A percentile compares a stretch with the other conserved stretches of the same genome.
Conservation (phyloP, 2,329 filamentous ascomycete species). For the Epichloe scottii region DNA sequence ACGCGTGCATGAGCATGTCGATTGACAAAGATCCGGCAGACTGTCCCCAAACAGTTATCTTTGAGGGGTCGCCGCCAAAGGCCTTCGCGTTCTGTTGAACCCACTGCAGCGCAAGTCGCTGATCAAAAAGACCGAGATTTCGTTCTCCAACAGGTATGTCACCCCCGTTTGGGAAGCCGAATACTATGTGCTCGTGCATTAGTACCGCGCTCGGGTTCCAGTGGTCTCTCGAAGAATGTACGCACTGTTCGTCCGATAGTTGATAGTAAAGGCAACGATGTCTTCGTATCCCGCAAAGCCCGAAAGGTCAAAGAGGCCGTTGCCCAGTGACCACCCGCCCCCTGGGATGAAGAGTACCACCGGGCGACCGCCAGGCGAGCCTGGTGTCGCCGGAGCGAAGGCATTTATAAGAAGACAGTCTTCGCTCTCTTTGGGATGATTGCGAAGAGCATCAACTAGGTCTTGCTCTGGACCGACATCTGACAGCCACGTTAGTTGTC, state of each 20-base stretch:
- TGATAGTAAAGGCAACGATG: slow-evolving; percentile 14
- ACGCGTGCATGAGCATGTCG: slow-evolving; percentile 14
- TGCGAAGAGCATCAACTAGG: slow-evolving; percentile 10
- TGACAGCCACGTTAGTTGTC: not conserved
- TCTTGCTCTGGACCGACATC: slow-evolving; percentile 11
- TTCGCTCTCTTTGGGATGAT: slow-evolving; percentile 13
- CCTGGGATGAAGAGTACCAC: slow-evolving; percentile 16
- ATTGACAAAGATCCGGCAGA: slow-evolving; percentile 20
- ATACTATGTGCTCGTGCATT: slow-evolving; percentile 8
- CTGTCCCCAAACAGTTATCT: slow-evolving; percentile 17
- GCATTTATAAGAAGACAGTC: slow-evolving; percentile 18
- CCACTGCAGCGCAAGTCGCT: slow-evolving; percentile 16
- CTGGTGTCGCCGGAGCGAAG: slow-evolving; percentile 11
- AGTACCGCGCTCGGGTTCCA: not conserved
- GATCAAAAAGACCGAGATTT: slow-evolving; percentile 17
- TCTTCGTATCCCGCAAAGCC: slow-evolving; percentile 16
- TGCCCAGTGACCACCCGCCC: slow-evolving; percentile 14
- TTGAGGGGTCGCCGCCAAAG: slow-evolving; percentile 15
- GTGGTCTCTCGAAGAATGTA: too few species aligned
- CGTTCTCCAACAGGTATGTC: slow-evolving; percentile 24
- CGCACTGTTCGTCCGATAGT: slow-evolving; percentile 16
- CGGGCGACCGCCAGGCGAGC: slow-evolving; percentile 6
- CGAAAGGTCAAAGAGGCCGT: slow-evolving; percentile 12
- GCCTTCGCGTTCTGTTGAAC: slow-evolving; percentile 14
- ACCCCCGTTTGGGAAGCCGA: slow-evolving; percentile 32